These are phyloP conservation scores for Claviceps quebecensis DNA, from an alignment of 2,329 filamentous ascomycete species.

Conservation along the genomic window DNA sequence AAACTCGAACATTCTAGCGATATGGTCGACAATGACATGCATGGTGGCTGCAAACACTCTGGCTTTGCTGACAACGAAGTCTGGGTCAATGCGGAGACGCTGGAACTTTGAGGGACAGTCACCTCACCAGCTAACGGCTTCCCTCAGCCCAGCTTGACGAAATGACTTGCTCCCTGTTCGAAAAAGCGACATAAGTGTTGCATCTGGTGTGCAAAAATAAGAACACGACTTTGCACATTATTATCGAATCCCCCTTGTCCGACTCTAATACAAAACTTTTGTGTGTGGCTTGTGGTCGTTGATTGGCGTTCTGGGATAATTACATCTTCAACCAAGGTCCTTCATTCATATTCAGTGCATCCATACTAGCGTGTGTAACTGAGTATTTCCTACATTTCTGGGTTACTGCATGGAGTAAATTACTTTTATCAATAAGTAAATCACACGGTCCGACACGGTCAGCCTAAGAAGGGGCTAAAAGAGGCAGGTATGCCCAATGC, in stretches of 20 bases:
- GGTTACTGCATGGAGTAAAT: conserved; percentile 6
- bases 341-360: conserved; percentile 2
- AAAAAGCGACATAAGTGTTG: not conserved
- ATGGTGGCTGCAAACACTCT: conserved; percentile 14
- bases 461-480: not conserved
- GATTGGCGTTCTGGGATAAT: not conserved
- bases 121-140: not conserved
- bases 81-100: conserved; percentile 4
- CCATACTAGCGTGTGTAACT: not conserved
- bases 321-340: not conserved
- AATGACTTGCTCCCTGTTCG: not conserved
- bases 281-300: not conserved
- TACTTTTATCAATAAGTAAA: not conserved
- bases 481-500: not conserved
- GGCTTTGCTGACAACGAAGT: conserved; percentile 6
- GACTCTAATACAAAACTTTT: not conserved
- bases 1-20: conserved; percentile 16
- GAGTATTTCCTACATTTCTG: conserved; percentile 5
- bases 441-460: not conserved
- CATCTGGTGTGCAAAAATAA: not conserved
- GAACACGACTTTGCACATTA: too few relatives aligned
- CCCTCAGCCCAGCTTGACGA: not conserved
- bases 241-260: too few relatives aligned
- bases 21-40: conserved; percentile 8
- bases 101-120: conserved; percentile 2